Conservation (phyloP, 768 basidiomycete species). For the Pulveroboletus sp. region DNA sequence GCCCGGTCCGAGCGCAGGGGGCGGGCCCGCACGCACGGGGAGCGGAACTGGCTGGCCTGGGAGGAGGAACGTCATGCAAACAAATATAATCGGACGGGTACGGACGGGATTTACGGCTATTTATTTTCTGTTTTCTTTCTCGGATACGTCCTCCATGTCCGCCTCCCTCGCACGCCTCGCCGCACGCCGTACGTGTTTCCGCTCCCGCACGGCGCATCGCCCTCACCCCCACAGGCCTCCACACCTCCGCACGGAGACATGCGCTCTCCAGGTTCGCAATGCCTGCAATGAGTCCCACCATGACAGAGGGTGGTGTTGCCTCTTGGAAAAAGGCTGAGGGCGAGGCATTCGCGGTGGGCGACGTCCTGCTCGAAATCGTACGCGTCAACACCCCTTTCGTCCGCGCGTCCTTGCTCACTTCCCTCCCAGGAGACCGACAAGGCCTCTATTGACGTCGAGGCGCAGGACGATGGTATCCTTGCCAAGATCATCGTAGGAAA, state of each 20-base stretch:
- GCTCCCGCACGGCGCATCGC: neutral
- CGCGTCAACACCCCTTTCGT: slow-evolving; percentile 25
- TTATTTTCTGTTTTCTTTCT: slow-evolving; percentile 24
- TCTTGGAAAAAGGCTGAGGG: slow-evolving; percentile 98
- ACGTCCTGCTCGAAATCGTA: slow-evolving; percentile 95
- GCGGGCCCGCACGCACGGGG: slow-evolving; percentile 49
- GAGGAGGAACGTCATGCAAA: slow-evolving; percentile 41
- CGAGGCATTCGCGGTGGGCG: slow-evolving; percentile 82
- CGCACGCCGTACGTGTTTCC: slow-evolving; percentile 54
- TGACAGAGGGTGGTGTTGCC: slow-evolving; percentile 99
- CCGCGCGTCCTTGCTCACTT: slow-evolving; percentile 5
- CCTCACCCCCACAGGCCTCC: slow-evolving; percentile 54
- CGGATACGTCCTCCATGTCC: slow-evolving; percentile 44
- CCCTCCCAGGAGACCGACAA: slow-evolving; percentile 92
- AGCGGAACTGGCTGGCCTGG: slow-evolving; percentile 76
- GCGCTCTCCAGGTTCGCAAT: slow-evolving; percentile 87
- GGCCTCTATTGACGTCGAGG: slow-evolving; percentile 99
- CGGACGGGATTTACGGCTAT: slow-evolving; percentile 28
- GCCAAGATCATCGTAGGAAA: slow-evolving; percentile 90
- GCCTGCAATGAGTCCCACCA: slow-evolving; percentile 99
- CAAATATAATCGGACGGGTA: slow-evolving; percentile 11
- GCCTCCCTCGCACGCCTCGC: slow-evolving; percentile 60
- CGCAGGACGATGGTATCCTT: slow-evolving; percentile 94
- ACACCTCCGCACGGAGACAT: slow-evolving; percentile 71
- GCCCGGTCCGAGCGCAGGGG: slow-evolving; percentile 58